Base-by-base conservation (phyloP, 768 basidiomycete genomes). In the Holtermannia corniformis region DNA sequence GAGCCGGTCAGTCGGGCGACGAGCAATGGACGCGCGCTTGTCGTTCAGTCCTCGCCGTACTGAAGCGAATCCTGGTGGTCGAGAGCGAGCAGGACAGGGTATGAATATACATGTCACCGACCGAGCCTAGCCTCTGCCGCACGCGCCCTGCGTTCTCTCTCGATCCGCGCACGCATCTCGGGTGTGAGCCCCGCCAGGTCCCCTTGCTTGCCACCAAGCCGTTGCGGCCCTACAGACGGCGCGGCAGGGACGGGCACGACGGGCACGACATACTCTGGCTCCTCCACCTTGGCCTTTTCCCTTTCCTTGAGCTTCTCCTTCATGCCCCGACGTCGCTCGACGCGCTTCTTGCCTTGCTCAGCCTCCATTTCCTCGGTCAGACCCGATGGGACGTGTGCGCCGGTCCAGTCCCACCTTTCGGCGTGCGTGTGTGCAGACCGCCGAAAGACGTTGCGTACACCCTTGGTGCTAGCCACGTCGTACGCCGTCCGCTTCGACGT, bases 21-120 rank as follows among this genome's bases (percentile, higher is more conserved):
- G 93, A 99, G 65, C 78, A 82, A 0, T 99, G 93, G 93, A 96
- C 93, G 21, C 82, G 88, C 54, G 88, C 91, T 3, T 75, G 97
- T 63, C 80, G 89, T 26, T 91, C 95, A 63, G 87, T 97, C 53
- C 77, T 95, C 52, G 55, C 56, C 27, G 65, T 69, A 10, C 50
- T 72, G 37, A 70, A 72, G 49, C 41, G 67, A 55, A 65, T 72
- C 21, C 50, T 72, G 50, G 58, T 70, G 19, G 58, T 67, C 26
- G 71, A 68, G 55, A 72, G 70, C 49, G 65, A 72, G 49, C 61
- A 56, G 21, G 67, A 70, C 27, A 56, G 60, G 43, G 59, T 16
- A 37, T 37, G 32, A 37, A 37, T n/a, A 16, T 37, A 37, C 7
- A 44, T 23, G 43, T 23, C n/a, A 44, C 5, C 43, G 10, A 21